Evolutionary conservation across 2,329 filamentous ascomycete species (phyloP), one percentile per base, ranked within the genome.

Genomic region (Rosellinia necatrix): DNA sequence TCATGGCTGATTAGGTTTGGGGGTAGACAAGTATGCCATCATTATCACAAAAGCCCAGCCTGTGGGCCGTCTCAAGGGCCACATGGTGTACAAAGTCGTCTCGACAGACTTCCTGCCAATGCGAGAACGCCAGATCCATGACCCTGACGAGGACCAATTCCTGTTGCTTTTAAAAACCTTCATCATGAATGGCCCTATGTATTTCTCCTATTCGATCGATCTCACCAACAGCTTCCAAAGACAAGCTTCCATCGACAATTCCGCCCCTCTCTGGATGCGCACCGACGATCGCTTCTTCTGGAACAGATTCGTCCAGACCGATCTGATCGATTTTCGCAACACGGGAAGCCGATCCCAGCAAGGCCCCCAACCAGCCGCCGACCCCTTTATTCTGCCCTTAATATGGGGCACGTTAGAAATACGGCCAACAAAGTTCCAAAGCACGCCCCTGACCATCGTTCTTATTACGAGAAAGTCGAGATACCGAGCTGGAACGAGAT

Each of bases 251-350:
- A 79, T 85, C 62, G 86, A 96, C 71, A 76, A 78, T 53, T 82
- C 83, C 13, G 78, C 82, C 52, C 92, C 94, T 10, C 76, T 97
- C 55, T 99, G 94, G 94, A 88, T 89, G 79, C 82, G 92, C 65
- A 88, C 93, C 61, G 94, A 99, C 73, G 92, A 97, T 71, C 91
- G 94, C 62, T 99, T 99, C 80, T 99, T 97, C 80, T 99, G 93
- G 91, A 99, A 99, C 75, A 88, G 88, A 62, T 96, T 96, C 73
- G 83, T 97, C 44, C 91, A 93, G 72, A 88, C 90, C 6, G 92
- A 97, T 68, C 76, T 99, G 56, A 96, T 97, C 68, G 86, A 96
- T 71, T 96, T 96, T 71, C 87, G 93, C 59, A 84, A 80, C 34
- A 74, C 69, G 30, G 85, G 84, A 40, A 82, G 81, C 35, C 77